Evolutionary conservation across 176 grass and related monocot genomes (phyloP), one percentile per base, ranked within the genome.

Genomic region (Paspalum notatum): DNA sequence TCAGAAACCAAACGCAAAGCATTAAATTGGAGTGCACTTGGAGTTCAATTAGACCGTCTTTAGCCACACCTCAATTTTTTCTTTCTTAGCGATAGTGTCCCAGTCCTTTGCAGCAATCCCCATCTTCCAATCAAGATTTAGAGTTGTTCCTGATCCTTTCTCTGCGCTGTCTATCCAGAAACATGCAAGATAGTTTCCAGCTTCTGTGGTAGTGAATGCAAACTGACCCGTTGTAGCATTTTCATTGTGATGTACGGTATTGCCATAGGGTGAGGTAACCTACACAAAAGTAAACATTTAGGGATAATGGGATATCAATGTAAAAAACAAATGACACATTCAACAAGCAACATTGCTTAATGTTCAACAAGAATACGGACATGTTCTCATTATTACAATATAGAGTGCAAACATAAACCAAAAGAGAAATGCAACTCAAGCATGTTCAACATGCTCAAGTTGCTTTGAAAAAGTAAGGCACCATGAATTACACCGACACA

Each of bases 241-340:
- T 83, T 86, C 93, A 5, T 87, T 86, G 17, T 96, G 82, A 79
- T 99, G 97, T 41, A 99, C 54, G 9, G 86, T 91, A 72, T 99
- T 91, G 17, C 93, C 97, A 84, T 89, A 91, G 20, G 97, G 93
- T 68, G 97, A 93, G 61, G 97, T 99, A 76, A 96, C 89, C 97
- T 99, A 70, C 66, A 91, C 21, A 89, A 71, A 27, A 68, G 49
- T 18, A n/a, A 86, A 21, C 32, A 60, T 21, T 66, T 68, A 32
- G 24, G 22, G 3, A 18, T 66, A 78, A 27, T 58, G 15, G 20
- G 67, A 58, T 6, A 21, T 73, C 8, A 48, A 66, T 40, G 24
- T 22, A 12, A 17, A 41, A 41, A 39, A 64, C 1, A 41, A 74
- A 80, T n/a, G 18, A 60, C 4, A 63, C 42, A 57, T 45, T 88